Evolutionary conservation across 108 stramenopile species (phyloP).

Genomic region (Cyclostephanos tholiformis): DNA sequence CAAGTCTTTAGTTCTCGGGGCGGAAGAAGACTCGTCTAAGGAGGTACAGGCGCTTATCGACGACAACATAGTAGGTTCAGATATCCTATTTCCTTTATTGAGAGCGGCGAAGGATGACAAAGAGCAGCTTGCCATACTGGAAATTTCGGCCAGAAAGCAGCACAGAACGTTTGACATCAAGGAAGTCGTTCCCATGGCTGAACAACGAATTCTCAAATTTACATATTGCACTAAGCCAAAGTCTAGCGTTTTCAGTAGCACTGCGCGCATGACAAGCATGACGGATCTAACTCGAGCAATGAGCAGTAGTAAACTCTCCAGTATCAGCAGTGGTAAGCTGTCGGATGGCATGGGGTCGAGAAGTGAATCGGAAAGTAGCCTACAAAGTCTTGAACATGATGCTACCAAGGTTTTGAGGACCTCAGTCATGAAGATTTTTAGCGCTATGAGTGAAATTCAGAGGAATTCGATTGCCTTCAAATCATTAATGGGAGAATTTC

Average conservation of each 20-base stretch:
- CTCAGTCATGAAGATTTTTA: slow-evolving; percentile 63
- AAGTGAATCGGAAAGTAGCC: slow-evolving; percentile 62
- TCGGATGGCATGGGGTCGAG: slow-evolving; percentile 52
- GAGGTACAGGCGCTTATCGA: slow-evolving; percentile 71
- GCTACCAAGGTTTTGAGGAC: slow-evolving; percentile 64
- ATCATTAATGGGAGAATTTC: slow-evolving; percentile 59
- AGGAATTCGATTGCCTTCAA: slow-evolving; percentile 42
- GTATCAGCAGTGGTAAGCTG: slow-evolving; percentile 60
- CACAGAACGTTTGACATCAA: slow-evolving; percentile 84
- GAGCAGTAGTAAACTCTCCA: slow-evolving; percentile 66
- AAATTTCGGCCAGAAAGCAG: slow-evolving; percentile 83
- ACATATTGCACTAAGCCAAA: slow-evolving; percentile 71
- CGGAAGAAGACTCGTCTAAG: slow-evolving; percentile 46
- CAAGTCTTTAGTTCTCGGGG: slow-evolving; percentile 39
- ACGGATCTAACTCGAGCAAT: slow-evolving; percentile 78
- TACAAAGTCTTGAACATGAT: slow-evolving; percentile 50
- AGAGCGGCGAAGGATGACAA: slow-evolving; percentile 47
- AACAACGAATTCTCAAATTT: slow-evolving; percentile 68
- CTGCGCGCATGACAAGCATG: slow-evolving; percentile 80
- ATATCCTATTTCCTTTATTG: slow-evolving; percentile 86
- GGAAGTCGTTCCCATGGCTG: slow-evolving; percentile 53
- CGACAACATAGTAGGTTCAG: slow-evolving; percentile 79
- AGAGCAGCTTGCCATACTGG: slow-evolving; percentile 71
- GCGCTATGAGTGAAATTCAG: slow-evolving; percentile 57
- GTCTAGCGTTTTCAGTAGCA: slow-evolving; percentile 71